These are phyloP conservation scores for Blastocystis sp. DNA, from an alignment of 352 stramenopile genomes.

Conservation along the genomic window DNA sequence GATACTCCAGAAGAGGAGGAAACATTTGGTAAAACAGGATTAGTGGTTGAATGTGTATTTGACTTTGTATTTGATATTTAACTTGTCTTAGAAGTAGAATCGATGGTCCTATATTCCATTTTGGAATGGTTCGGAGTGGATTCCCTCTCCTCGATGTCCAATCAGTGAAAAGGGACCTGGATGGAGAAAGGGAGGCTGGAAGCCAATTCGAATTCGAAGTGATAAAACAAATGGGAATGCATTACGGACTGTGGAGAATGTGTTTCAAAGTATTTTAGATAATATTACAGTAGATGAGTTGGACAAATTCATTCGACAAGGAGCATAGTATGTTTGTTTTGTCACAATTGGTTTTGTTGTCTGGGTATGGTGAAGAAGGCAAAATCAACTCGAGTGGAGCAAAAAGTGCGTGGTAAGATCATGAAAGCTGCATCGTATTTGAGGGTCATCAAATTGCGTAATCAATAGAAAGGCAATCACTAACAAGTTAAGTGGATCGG, in stretches of 20 bases:
- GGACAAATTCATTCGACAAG: slow-evolving; percentile 38
- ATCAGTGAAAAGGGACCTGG: slow-evolving; percentile 30
- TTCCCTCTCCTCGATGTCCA: not conserved
- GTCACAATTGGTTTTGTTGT: too few relatives aligned
- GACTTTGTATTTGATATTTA: not conserved
- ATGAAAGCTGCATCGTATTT: not conserved
- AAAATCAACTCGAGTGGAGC: not conserved
- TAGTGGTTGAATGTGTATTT: slow-evolving; percentile 27
- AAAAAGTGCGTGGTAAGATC: not conserved
- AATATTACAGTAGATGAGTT: slow-evolving; percentile 43
- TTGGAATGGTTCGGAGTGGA: slow-evolving; percentile 27
- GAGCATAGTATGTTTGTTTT: slow-evolving; percentile 4
- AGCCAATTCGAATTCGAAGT: slow-evolving; percentile 39
- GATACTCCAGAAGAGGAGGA: slow-evolving; percentile 18
- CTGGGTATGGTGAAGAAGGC: slow-evolving; percentile 20
- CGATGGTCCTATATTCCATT: slow-evolving; percentile 55
- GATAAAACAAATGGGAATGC: slow-evolving; percentile 56
- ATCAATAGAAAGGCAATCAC: not conserved
- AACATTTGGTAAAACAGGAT: not conserved
- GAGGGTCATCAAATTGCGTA: not conserved
- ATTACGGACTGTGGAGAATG: slow-evolving; percentile 22
- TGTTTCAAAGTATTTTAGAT: slow-evolving; percentile 57
- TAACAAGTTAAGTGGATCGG: not conserved
- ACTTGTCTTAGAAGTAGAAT: not conserved
- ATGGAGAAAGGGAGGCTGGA: slow-evolving; percentile 67